Evolutionary conservation across 306 rosid genomes (phyloP).

Genomic region (Casuarina equisetifolia): DNA sequence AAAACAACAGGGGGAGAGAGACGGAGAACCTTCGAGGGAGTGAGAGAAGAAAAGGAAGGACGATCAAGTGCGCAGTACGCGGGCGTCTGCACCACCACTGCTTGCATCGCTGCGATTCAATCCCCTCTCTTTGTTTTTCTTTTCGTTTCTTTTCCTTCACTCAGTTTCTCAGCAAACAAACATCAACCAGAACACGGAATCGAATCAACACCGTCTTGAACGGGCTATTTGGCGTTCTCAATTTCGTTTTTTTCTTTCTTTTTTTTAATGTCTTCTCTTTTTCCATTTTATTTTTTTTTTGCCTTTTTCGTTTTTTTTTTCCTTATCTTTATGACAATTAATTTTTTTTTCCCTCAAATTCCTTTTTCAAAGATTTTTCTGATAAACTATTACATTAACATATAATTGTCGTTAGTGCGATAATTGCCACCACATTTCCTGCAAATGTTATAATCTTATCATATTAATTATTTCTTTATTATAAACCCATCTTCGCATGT

Average conservation of each 20-base stretch:
- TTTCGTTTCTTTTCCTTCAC: neutral
- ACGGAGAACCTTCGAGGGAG: constrained; percentile 42
- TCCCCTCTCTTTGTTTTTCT: neutral
- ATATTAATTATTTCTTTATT: too few relatives aligned
- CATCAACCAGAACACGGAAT: neutral
- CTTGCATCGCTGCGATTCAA: constrained; percentile 43
- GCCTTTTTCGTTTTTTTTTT: too few relatives aligned
- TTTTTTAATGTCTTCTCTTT: neutral
- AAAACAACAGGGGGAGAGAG: neutral
- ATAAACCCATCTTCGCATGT: too few relatives aligned
- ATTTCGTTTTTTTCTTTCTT: neutral
- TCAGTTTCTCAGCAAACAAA: constrained; percentile 23
- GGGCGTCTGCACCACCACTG: constrained; percentile 51
- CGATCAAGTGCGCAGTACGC: constrained; percentile 29
- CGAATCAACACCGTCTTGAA: too few relatives aligned
- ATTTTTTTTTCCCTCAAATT: too few relatives aligned
- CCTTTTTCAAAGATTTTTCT: too few relatives aligned
- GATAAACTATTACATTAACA: too few relatives aligned
- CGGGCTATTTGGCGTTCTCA: too few relatives aligned
- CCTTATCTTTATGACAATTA: too few relatives aligned
- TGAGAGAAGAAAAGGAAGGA: constrained; percentile 37
- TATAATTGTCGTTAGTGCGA: too few relatives aligned
- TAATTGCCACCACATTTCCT: too few relatives aligned
- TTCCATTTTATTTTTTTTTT: neutral
- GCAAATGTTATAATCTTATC: too few relatives aligned